Evolutionary conservation across 192 early-diverging fungal species (phyloP).

Genomic region (Dissophora ornata): DNA sequence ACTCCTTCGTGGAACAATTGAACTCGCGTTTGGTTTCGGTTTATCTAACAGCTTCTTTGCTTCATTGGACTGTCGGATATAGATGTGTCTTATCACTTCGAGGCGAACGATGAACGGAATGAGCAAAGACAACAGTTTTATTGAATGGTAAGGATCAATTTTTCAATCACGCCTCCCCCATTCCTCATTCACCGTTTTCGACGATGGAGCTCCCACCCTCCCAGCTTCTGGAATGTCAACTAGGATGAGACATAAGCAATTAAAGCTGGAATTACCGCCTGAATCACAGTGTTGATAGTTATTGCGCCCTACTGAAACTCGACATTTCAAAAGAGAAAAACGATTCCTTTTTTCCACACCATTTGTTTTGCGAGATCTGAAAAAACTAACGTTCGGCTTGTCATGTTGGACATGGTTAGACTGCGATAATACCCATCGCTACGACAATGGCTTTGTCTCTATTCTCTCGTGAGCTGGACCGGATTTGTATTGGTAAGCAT

Average conservation of each 20-base stretch:
- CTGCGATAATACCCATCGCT: too few relatives aligned
- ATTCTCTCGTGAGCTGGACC: too few relatives aligned
- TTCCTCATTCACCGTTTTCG: neutral
- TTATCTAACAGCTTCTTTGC: neutral
- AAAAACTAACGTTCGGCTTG: too few relatives aligned
- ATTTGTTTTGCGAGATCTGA: too few relatives aligned
- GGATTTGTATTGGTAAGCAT: too few relatives aligned
- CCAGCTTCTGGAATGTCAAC: too few relatives aligned
- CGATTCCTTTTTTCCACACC: constrained; percentile 4
- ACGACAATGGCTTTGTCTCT: too few relatives aligned
- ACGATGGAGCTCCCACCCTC: too few relatives aligned
- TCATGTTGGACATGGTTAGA: too few relatives aligned
- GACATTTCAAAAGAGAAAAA: constrained; percentile 5
- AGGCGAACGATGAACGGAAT: neutral
- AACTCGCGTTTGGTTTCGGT: neutral
- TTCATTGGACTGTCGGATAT: neutral
- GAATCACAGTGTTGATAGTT: constrained; percentile 71
- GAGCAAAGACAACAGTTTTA: neutral
- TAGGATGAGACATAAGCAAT: constrained; percentile 70
- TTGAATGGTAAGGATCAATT: constrained; percentile 8
- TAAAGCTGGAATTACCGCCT: constrained; percentile 85
- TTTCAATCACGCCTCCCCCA: neutral
- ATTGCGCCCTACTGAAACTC: constrained; percentile 66
- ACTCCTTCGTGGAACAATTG: neutral
- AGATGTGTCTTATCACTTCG: neutral